Evolutionary conservation across 129 eudicot genomes (phyloP), one percentile per base, ranked within the genome.

Genomic region (Mikania micrantha): DNA sequence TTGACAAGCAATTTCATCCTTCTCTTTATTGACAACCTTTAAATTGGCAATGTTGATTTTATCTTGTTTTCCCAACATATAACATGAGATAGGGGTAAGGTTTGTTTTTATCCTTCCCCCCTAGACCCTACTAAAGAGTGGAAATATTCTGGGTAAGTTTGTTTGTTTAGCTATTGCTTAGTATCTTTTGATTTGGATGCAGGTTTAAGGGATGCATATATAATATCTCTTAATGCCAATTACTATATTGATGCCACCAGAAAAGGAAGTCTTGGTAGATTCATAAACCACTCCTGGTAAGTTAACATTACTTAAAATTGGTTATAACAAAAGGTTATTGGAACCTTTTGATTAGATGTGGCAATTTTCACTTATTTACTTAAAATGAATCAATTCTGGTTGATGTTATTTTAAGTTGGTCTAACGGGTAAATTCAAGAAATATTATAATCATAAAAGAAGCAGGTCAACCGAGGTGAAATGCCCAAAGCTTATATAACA

Each of bases 251-350:
- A 93, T 79, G 96, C 98, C 28, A 93, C 98, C 34, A 80, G 70
- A 75, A 93, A 86, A 76, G 98, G 98, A 63, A 93, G 92, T 80
- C 69, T 82, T 71, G 98, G 91, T 25, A 93, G 98, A 78, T 93
- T 93, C 59, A 88, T 93, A 65, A 93, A 93, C 78, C 98, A 93
- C 75, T 93, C 98, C 13, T 93, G 98, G 98, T 93, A 81, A 76
- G 79, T 72, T 41, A 45, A 65, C 48, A 38, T 49, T 36, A 41
- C 60, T 29, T 8, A 16, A 24, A 49, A n/a, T 12, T 41, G 60
- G 66, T n/a, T 49, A 64, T 60, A 59, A 34, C 67, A 20, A 36
- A 61, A 76, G 39, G 49, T 63, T 28, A 38, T 53, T 28, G 50
- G 49, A 73, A 69, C 35, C 24, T 67, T 9, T 48, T 17, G 44